Base-by-base conservation (phyloP, 805 yeast species). In the Candida lessepsii region DNA sequence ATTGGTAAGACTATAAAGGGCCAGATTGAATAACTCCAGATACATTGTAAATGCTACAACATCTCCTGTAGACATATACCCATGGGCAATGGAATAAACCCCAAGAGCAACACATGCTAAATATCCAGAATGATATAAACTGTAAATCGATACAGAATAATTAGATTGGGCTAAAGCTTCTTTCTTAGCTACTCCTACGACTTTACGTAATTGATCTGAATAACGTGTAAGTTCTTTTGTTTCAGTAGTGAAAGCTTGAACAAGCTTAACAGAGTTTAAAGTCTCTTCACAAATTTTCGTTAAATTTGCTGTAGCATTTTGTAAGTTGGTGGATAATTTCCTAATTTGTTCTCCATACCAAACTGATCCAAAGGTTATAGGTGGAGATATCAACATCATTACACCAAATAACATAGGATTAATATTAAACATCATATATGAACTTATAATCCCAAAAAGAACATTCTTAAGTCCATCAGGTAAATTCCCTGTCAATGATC, bases 11-110 rank as follows among this genome's bases (percentile, higher is more conserved):
- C 70, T 63, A 50, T 67, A 69, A 23, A 70, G 54, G 2, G 74
- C 71, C 65, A 61, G 61, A 46, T 68, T 68, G 51, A 68, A 68
- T 30, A 65, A 58, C 48, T 70, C 75, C 45, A 62, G 60, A 51
- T 69, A 70, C 70, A 70, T 67, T 5, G 73, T 67, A 47, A 69
- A 70, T 1, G 73, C 71, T 21, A 68, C 71, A 6, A 70, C 72
- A 40, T 69, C 75, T 27, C 75, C 75, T 0, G 73, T 66, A n/a
- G 72, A 62, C 73, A 69, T 67, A 39, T 63, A 59, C 2, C 72
- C 74, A 26, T 60, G 57, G 35, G 67, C 51, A 35, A 70, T 69
- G 43, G 68, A 58, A 42, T 68, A 66, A 14, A 67, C 65, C 5
- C 75, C 75, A 34, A 67, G 52, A 2, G 71, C 69, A 33, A 67